Conservation (phyloP, 352 stramenopile species). For the Phytophthora idaei region DNA sequence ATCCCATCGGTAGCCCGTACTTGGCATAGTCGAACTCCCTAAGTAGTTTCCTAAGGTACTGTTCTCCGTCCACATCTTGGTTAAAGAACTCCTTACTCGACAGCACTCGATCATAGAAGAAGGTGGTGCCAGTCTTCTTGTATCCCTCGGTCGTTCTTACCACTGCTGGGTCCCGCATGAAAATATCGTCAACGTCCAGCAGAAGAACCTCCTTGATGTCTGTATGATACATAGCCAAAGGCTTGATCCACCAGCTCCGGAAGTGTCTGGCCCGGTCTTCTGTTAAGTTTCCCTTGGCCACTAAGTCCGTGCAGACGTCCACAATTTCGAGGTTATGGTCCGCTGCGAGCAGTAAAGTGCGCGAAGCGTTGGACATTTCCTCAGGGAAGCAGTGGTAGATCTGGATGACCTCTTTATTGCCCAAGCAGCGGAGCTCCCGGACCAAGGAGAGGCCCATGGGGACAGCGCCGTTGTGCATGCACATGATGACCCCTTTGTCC, state of each 20-base stretch:
- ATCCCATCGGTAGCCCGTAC: slow-evolving; percentile 29
- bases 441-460: slow-evolving; percentile 47
- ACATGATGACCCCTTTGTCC: slow-evolving; percentile 48
- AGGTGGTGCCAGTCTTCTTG: slow-evolving; percentile 50
- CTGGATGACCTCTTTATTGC: slow-evolving; percentile 47
- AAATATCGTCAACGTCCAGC: slow-evolving; percentile 58
- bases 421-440: slow-evolving; percentile 40
- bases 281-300: slow-evolving; percentile 28
- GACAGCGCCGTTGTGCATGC: slow-evolving; percentile 42
- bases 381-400: slow-evolving; percentile 45
- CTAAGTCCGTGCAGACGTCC: slow-evolving; percentile 51
- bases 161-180: slow-evolving; percentile 49
- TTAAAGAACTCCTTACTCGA: slow-evolving; percentile 61
- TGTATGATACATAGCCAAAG: slow-evolving; percentile 58
- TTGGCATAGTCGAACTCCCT: slow-evolving; percentile 48
- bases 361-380: slow-evolving; percentile 37
- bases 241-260: slow-evolving; percentile 73
- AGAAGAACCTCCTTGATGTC: slow-evolving; percentile 52
- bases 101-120: slow-evolving; percentile 77
- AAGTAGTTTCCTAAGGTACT: slow-evolving; percentile 45
- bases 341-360: slow-evolving; percentile 23
- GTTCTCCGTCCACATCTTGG: slow-evolving; percentile 37
- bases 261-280: slow-evolving; percentile 45
- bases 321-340: slow-evolving; percentile 50
- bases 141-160: slow-evolving; percentile 52